A percentile compares a stretch with the other conserved stretches of the same genome.
These are phyloP conservation scores for Daedalea quercina DNA, from an alignment of 768 basidiomycete species.

Conservation along the genomic window DNA sequence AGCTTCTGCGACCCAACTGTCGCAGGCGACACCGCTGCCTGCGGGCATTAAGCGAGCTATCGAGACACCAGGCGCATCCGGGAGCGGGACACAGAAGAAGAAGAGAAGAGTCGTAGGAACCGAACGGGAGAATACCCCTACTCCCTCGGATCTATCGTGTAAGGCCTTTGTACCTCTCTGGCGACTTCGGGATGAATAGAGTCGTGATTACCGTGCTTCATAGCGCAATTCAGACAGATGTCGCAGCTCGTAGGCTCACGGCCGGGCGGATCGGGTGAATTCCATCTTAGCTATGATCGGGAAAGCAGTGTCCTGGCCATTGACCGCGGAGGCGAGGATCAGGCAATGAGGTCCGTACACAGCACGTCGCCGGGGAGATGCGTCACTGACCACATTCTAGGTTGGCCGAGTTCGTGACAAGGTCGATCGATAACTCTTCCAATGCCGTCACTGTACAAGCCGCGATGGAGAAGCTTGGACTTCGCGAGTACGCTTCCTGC, in stretches of 20 bases:
- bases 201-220: no score
- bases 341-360: slow-evolving; percentile 38
- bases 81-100: slow-evolving; percentile 4
- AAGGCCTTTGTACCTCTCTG: no score
- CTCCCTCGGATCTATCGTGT: not conserved
- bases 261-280: slow-evolving; percentile 18
- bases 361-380: no score
- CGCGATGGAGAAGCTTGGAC: slow-evolving; percentile 45
- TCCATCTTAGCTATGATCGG: slow-evolving; percentile 43
- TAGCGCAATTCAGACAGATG: not conserved
- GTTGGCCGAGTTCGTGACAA: slow-evolving; percentile 57
- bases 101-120: not conserved
- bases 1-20: not conserved
- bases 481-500: slow-evolving; percentile 34
- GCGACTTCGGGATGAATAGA: no score
- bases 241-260: slow-evolving; percentile 2
- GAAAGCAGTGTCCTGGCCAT: slow-evolving; percentile 42
- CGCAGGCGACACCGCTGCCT: not conserved
- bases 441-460: slow-evolving; percentile 45
- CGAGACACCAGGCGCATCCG: not conserved
- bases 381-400: slow-evolving; percentile 26
- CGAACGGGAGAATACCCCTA: not conserved
- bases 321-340: slow-evolving; percentile 55
- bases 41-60: not conserved
- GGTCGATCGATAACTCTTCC: slow-evolving; percentile 49